Evolutionary conservation across 176 grass and related monocot species (phyloP).

Genomic region (Rhipidocladum racemiflorum): DNA sequence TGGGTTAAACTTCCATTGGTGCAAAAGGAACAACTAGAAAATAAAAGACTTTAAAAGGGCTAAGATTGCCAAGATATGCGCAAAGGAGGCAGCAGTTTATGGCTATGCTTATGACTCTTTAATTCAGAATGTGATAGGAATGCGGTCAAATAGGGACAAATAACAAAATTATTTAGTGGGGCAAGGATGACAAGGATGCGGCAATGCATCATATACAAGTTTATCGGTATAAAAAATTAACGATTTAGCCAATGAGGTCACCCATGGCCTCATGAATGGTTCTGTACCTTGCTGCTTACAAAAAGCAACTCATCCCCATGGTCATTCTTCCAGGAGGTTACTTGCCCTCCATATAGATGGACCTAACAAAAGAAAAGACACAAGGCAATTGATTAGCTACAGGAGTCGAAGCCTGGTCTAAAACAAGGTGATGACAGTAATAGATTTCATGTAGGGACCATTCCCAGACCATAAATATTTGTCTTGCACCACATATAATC

Average conservation of each 20-base stretch:
- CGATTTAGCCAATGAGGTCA: slow-evolving; percentile 24
- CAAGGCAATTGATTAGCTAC: slow-evolving; percentile 28
- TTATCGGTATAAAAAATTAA: slow-evolving; percentile 15
- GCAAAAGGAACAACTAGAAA: not conserved
- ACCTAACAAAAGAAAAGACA: slow-evolving; percentile 44
- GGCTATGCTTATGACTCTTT: not conserved
- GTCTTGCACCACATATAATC: not conserved
- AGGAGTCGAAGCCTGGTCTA: not conserved
- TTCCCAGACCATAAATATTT: not conserved
- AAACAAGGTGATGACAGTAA: slow-evolving; percentile 20
- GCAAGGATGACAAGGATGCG: slow-evolving; percentile 9
- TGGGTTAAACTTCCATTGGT: not conserved
- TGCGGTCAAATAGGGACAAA: not conserved
- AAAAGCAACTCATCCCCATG: slow-evolving; percentile 73
- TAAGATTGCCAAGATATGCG: not conserved
- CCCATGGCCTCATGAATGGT: slow-evolving; percentile 21
- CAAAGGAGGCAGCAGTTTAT: not conserved
- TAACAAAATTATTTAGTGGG: slow-evolving; percentile 28
- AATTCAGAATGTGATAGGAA: not conserved
- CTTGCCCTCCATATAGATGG: slow-evolving; percentile 70
- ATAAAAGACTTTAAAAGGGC: not conserved
- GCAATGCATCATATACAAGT: slow-evolving; percentile 9
- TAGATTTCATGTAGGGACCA: not conserved
- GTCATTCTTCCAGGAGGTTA: slow-evolving; percentile 82
- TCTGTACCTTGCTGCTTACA: slow-evolving; percentile 64